Evolutionary conservation across 1,139 yeast species (phyloP).

Genomic region (Diutina ranongensis): DNA sequence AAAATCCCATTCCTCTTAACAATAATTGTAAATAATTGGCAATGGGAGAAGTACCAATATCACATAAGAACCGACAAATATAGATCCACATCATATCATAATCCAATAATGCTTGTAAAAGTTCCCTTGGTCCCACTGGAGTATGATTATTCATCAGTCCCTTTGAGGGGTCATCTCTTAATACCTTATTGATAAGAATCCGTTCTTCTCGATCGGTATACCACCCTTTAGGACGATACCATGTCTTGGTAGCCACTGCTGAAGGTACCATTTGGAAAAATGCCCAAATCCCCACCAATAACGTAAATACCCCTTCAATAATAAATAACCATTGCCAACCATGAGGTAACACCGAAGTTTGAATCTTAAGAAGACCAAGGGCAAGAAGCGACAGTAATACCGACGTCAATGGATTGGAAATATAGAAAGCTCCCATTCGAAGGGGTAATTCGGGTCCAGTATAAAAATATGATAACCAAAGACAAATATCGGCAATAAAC

Average conservation of each 20-base stretch:
- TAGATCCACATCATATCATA: conserved; percentile 52
- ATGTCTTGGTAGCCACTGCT: conserved; percentile 41
- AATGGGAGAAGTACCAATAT: neutral
- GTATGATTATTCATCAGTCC: conserved; percentile 62
- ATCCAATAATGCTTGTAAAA: conserved; percentile 30
- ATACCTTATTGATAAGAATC: conserved; percentile 48
- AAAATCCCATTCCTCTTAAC: conserved; percentile 1
- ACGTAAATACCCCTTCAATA: conserved; percentile 49
- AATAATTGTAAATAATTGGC: neutral
- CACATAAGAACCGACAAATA: conserved; percentile 32
- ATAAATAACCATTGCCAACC: conserved; percentile 46
- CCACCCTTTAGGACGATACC: conserved; percentile 49
- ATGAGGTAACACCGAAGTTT: neutral
- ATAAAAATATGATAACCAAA: conserved; percentile 4
- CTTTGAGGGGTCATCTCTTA: conserved; percentile 59
- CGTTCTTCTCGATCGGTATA: conserved; percentile 50
- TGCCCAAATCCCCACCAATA: conserved; percentile 40
- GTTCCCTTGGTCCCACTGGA: conserved; percentile 21
- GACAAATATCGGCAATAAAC: conserved; percentile 4
- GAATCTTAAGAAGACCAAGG: neutral
- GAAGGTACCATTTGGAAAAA: conserved; percentile 51
- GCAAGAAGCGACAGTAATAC: neutral
- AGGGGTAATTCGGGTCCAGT: conserved; percentile 1
- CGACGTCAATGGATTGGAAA: neutral
- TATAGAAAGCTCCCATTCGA: neutral